Base-by-base conservation (phyloP, 306 rosid genomes). In the Lagenaria siceraria region DNA sequence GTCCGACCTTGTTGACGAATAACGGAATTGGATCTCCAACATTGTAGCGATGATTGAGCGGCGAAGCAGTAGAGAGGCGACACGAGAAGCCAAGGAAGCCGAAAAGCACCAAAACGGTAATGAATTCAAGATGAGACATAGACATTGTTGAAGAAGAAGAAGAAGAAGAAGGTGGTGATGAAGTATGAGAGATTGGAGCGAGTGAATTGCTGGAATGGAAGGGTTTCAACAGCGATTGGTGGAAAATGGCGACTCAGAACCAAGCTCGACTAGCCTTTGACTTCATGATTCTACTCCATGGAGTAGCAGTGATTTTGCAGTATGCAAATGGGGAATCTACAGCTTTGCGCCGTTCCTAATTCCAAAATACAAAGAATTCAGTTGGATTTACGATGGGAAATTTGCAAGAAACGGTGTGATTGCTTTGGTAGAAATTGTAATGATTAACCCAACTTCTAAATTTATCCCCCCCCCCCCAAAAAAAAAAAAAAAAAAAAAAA, bases 1-100 rank as follows among this genome's bases (percentile, higher is more conserved):
- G 96, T 1, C 98, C 98, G 1, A 91, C 74, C 84, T 90, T 90
- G 87, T 93, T 93, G 84, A 90, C 92, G 76, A 87, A 90, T 0
- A 91, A 75, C 15, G 94, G 88, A 81, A 91, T 77, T 17, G 1
- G 75, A 61, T 90, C 87, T 79, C 87, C 91, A 1, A 91, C 84
- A 82, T 85, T 71, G 94, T 85, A 91, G 63, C 83, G 85, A 74
- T 83, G 93, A 77, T 86, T 83, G 13, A 70, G 82, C 49, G 89
- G 78, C 18, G 86, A 86, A 15, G 90, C 84, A 52, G 85, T n/a
- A 40, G 85, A 75, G 10, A 80, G 81, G 52, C 51, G 68, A 70
- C 60, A 66, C 29, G 86, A 75, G 68, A 81, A 48, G 36, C 78
- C 46, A 0, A 86, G 58, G 78, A 43, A 59, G 53, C 35, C 18